phyloP scores from a whole-genome alignment of 2,329 filamentous ascomycete species.

The Cordyceps sp. region DNA sequence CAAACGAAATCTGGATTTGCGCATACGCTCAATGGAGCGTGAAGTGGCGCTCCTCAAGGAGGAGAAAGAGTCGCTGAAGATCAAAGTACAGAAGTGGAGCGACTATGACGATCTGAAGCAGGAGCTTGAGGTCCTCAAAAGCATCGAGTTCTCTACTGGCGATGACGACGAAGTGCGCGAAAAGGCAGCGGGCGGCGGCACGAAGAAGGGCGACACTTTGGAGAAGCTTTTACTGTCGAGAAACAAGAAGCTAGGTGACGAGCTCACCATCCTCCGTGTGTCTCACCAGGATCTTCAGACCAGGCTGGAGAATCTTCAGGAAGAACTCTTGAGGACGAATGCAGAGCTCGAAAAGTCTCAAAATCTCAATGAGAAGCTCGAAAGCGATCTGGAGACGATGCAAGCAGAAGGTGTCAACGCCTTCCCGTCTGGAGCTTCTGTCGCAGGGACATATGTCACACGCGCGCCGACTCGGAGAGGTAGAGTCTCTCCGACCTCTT shows the following conservation, averaged over 20 bases:
- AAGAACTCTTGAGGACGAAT: constrained; percentile 69
- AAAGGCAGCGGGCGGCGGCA: constrained; percentile 9
- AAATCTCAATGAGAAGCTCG: constrained; percentile 72
- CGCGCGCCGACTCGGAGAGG: constrained; percentile 44
- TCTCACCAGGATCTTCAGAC: constrained; percentile 84
- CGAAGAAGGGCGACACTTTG: constrained; percentile 53
- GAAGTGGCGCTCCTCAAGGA: constrained; percentile 58
- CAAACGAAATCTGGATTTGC: constrained; percentile 59
- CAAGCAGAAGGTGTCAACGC: constrained; percentile 72
- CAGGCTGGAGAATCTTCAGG: constrained; percentile 63
- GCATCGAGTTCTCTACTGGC: constrained; percentile 88
- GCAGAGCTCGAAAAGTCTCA: constrained; percentile 74
- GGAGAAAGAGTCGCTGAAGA: constrained; percentile 65
- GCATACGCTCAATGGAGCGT: constrained; percentile 62
- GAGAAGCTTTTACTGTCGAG: constrained; percentile 82
- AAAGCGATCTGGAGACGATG: constrained; percentile 77
- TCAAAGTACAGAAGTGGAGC: constrained; percentile 72
- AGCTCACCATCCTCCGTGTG: constrained; percentile 80
- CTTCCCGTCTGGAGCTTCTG: constrained; percentile 79
- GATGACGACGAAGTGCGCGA: constrained; percentile 55
- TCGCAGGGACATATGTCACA: constrained; percentile 77
- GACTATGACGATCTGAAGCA: constrained; percentile 96
- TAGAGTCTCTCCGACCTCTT: constrained; percentile 78
- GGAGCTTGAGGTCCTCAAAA: constrained; percentile 91
- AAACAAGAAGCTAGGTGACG: constrained; percentile 93